Conservation (phyloP, 768 basidiomycete species). For the Scleroderma bovista region DNA sequence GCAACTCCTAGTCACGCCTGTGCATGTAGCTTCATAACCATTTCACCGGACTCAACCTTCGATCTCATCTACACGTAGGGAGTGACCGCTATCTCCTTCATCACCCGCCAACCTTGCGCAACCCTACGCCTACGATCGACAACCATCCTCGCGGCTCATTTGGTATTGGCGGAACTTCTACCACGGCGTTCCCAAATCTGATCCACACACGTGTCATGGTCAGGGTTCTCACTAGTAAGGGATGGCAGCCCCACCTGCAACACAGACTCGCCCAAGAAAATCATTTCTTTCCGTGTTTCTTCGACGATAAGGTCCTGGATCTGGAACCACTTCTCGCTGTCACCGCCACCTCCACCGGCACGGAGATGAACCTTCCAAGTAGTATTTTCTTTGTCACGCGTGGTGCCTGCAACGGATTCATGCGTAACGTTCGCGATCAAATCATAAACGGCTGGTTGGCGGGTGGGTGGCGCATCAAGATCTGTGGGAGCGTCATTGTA, state of each 20-base stretch:
- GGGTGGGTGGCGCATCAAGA: constrained; percentile 61
- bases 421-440: constrained; percentile 94
- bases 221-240: constrained; percentile 3
- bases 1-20: constrained; percentile 2
- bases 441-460: constrained; percentile 77
- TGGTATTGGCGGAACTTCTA: constrained; percentile 8
- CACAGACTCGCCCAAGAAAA: constrained; percentile 94
- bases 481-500: constrained; percentile 41
- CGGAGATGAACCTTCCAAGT: constrained; percentile 90
- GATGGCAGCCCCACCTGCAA: constrained; percentile 61
- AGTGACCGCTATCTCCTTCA: constrained; percentile 28
- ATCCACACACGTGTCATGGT: constrained; percentile 7
- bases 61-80: constrained; percentile 17
- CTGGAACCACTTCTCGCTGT: constrained; percentile 91
- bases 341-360: constrained; percentile 67
- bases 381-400: constrained; percentile 85
- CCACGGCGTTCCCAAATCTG: constrained; percentile 64
- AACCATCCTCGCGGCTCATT: constrained; percentile 22
- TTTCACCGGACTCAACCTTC: constrained; percentile 5
- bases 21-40: constrained; percentile 2
- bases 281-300: constrained; percentile 96
- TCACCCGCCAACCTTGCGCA: background rate
- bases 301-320: constrained; percentile 96
- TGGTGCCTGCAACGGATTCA: constrained; percentile 93
- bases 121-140: constrained; percentile 23